These are phyloP conservation scores for Yamadazyma conglobata DNA, from an alignment of 1,139 yeast genomes.

Conservation along the genomic window DNA sequence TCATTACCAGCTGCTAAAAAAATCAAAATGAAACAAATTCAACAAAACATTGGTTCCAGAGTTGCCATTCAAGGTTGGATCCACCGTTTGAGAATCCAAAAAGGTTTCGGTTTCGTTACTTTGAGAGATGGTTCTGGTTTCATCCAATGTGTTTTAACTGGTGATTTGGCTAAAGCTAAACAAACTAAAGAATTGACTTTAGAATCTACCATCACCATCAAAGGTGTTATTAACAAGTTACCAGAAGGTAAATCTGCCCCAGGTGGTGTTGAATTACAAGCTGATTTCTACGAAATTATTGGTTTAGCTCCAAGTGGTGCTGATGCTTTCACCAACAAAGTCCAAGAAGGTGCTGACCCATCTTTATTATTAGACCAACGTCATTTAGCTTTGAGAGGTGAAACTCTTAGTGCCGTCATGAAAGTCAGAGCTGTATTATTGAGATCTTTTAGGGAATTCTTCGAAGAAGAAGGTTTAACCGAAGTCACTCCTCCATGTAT, in stretches of 20 bases:
- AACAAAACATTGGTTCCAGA: slow-evolving; percentile 55
- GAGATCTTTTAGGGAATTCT: slow-evolving; percentile 71
- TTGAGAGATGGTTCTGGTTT: slow-evolving; percentile 94
- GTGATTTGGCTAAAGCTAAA: slow-evolving; percentile 89
- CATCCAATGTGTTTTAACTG: slow-evolving; percentile 82
- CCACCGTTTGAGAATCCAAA: slow-evolving; percentile 89
- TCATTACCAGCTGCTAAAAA: slow-evolving; percentile 67
- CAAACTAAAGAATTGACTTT: slow-evolving; percentile 81
- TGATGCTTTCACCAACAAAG: slow-evolving; percentile 90
- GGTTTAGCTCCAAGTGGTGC: slow-evolving; percentile 97
- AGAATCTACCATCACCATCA: slow-evolving; percentile 78
- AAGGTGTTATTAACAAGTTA: slow-evolving; percentile 75
- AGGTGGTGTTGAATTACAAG: slow-evolving; percentile 92
- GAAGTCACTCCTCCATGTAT: slow-evolving; percentile 99
- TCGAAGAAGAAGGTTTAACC: slow-evolving; percentile 65
- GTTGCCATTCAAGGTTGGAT: slow-evolving; percentile 90
- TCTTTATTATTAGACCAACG: slow-evolving; percentile 90
- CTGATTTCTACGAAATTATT: slow-evolving; percentile 81
- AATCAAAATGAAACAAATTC: slow-evolving; percentile 60
- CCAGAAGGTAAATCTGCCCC: slow-evolving; percentile 98
- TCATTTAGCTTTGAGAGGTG: slow-evolving; percentile 94
- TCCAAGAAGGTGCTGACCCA: slow-evolving; percentile 93
- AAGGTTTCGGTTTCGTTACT: slow-evolving; percentile 86
- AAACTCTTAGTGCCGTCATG: slow-evolving; percentile 89
- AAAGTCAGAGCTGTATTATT: slow-evolving; percentile 86